Conservation (phyloP, 2,329 filamentous ascomycete species). For the Fusarium drepaniforme region DNA sequence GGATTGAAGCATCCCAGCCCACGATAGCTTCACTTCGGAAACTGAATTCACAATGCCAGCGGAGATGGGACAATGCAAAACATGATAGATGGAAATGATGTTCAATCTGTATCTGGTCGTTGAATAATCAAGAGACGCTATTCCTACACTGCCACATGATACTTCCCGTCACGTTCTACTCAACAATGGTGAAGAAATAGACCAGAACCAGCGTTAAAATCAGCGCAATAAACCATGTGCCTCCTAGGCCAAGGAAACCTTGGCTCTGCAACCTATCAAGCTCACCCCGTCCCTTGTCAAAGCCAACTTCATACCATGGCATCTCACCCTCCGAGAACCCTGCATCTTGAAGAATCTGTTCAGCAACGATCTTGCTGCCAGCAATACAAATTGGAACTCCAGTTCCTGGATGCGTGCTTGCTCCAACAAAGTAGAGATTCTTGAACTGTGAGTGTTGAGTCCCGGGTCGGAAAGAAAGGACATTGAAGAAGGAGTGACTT, state of each 20-base stretch:
- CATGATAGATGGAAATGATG: too few species aligned
- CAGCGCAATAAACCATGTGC: neutral
- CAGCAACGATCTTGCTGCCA: constrained; percentile 70
- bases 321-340: constrained; percentile 18
- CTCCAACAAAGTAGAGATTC: constrained; percentile 78
- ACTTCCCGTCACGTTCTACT: neutral
- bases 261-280: constrained; percentile 18
- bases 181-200: neutral
- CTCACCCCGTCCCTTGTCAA: constrained; percentile 1
- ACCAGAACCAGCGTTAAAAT: neutral
- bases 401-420: constrained; percentile 81
- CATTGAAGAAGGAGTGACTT: constrained; percentile 80
- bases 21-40: too few species aligned
- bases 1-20: too few species aligned
- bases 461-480: constrained; percentile 73
- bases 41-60: too few species aligned
- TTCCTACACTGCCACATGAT: neutral
- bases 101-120: too few species aligned
- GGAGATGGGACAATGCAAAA: too few species aligned
- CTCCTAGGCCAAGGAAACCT: neutral
- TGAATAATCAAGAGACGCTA: too few species aligned
- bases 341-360: constrained; percentile 53
- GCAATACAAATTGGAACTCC: constrained; percentile 81
- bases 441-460: constrained; percentile 64
- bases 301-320: constrained; percentile 13